phyloP scores from a whole-genome alignment of 768 basidiomycete species.

The Rhizopogon vesiculosus region DNA sequence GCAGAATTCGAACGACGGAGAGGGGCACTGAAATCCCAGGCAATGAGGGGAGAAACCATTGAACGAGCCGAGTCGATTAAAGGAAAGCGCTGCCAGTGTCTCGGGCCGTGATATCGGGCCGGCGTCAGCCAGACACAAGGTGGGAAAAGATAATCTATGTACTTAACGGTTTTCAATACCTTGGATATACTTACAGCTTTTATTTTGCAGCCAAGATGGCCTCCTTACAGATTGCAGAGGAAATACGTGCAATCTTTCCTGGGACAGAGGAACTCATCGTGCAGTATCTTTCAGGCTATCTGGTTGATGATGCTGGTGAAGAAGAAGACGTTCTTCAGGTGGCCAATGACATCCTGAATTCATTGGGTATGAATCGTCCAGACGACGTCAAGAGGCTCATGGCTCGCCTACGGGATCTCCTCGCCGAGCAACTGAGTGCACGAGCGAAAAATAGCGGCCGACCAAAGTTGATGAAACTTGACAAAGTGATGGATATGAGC shows the following conservation, averaged over 20 bases:
- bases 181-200: neutral
- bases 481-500: slow-evolving; percentile 87
- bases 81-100: too few species aligned
- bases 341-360: slow-evolving; percentile 68
- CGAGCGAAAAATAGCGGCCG: slow-evolving; percentile 56
- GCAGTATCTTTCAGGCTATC: slow-evolving; percentile 83
- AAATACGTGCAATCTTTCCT: slow-evolving; percentile 65
- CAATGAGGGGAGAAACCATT: too few species aligned
- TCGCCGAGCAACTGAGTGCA: slow-evolving; percentile 59
- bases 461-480: slow-evolving; percentile 69
- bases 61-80: too few species aligned
- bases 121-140: too few species aligned
- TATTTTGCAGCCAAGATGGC: slow-evolving; percentile 40
- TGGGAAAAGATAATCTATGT: too few species aligned
- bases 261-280: slow-evolving; percentile 83
- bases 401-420: slow-evolving; percentile 52
- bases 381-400: slow-evolving; percentile 66
- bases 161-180: too few species aligned
- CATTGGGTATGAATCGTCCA: slow-evolving; percentile 59
- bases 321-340: slow-evolving; percentile 84
- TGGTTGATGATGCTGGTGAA: slow-evolving; percentile 84
- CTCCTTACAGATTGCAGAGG: slow-evolving; percentile 72
- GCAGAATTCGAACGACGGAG: too few species aligned
- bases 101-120: too few species aligned
- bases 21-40: too few species aligned